Evolutionary conservation across 192 early-diverging fungal genomes (phyloP).

Genomic region (Lunasporangiospora selenospora): DNA sequence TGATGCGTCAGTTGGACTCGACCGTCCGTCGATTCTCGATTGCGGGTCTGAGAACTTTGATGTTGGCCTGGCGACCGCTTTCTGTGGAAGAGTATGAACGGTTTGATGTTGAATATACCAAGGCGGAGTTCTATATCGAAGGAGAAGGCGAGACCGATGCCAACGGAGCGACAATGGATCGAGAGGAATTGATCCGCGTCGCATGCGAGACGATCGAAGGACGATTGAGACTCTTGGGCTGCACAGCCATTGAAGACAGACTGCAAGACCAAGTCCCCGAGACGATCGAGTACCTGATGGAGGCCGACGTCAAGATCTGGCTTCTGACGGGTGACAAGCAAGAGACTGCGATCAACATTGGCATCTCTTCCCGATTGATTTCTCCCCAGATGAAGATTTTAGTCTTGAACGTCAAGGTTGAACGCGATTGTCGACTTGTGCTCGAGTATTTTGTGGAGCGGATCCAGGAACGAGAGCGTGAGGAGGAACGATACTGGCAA

Average conservation of each 20-base stretch:
- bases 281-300: constrained; percentile 90
- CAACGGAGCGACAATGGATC: constrained; percentile 87
- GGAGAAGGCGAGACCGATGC: constrained; percentile 25
- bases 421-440: constrained; percentile 85
- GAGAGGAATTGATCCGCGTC: constrained; percentile 78
- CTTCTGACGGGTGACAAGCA: constrained; percentile 96
- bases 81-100: constrained; percentile 79
- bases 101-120: constrained; percentile 81
- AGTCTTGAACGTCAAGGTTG: constrained; percentile 86
- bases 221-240: constrained; percentile 85
- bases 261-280: constrained; percentile 97
- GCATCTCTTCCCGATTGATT: constrained; percentile 89
- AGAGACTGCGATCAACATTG: constrained; percentile 98
- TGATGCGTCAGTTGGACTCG: constrained; percentile 69
- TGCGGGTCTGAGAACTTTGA: constrained; percentile 91
- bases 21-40: constrained; percentile 76
- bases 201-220: constrained; percentile 93
- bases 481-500: constrained; percentile 37
- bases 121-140: constrained; percentile 55
- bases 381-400: constrained; percentile 93
- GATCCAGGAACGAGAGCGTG: constrained; percentile 41
- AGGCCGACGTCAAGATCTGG: constrained; percentile 94
- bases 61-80: constrained; percentile 88
- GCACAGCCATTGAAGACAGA: constrained; percentile 97
- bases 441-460: constrained; percentile 68